These are phyloP conservation scores for Apophysomyces variabilis DNA, from an alignment of 371 early-diverging fungal species.

Conservation along the genomic window DNA sequence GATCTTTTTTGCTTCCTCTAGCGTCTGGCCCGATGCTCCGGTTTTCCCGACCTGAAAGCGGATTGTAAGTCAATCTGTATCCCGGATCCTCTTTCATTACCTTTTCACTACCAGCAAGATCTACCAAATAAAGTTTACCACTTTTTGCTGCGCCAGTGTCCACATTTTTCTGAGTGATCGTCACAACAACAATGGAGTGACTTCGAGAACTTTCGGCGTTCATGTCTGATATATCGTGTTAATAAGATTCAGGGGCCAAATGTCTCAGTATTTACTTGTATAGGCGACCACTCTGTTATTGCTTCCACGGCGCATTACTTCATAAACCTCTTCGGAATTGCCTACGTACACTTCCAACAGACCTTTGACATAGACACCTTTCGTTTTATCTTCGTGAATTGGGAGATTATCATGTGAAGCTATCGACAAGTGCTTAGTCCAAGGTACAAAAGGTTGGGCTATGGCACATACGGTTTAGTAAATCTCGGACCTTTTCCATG, in stretches of 20 bases:
- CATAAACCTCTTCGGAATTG: conserved; percentile 90
- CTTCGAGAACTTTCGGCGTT: conserved; percentile 96
- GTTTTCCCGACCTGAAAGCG: conserved; percentile 83
- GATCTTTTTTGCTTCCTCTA: conserved; percentile 99
- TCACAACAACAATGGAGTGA: conserved; percentile 96
- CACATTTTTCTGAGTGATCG: conserved; percentile 91
- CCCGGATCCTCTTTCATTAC: conserved; percentile 19
- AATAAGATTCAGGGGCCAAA: background rate
- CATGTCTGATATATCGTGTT: conserved; percentile 70
- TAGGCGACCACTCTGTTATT: conserved; percentile 86
- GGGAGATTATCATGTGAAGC: conserved; percentile 88
- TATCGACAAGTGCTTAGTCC: conserved; percentile 23
- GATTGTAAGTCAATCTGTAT: background rate
- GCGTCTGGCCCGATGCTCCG: conserved; percentile 96
- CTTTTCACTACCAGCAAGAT: conserved; percentile 99
- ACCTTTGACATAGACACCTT: conserved; percentile 96
- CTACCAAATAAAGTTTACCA: conserved; percentile 94
- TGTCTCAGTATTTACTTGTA: conserved; percentile 68
- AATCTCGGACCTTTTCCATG: conserved; percentile 97
- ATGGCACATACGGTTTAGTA: conserved; percentile 79
- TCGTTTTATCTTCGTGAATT: conserved; percentile 91
- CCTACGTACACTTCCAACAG: conserved; percentile 92
- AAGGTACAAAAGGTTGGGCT: background rate
- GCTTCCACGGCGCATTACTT: conserved; percentile 92
- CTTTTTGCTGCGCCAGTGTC: conserved; percentile 84